Base-by-base conservation (phyloP, 2,329 filamentous ascomycete species). In the Pseudopithomyces chartarum region DNA sequence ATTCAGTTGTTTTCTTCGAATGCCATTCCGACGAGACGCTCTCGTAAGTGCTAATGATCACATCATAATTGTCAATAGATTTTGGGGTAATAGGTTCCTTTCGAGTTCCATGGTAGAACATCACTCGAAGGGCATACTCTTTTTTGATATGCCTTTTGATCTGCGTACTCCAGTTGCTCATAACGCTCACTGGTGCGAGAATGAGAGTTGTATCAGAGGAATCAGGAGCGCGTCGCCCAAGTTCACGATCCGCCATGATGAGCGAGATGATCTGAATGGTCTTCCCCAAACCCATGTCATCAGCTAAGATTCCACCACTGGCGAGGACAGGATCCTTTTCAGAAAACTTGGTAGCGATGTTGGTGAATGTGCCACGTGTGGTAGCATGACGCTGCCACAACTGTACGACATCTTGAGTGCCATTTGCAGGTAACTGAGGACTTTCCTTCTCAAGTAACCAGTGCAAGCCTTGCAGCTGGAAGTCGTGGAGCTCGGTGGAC, bases 251-350 rank as follows among this genome's bases (percentile, higher is more conserved):
- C 2, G 84, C 79, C 61, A 93, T 77, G 54, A 97, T 88, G 34
- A 96, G 78, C 52, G 90, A 90, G 64, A 97, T 94, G 46, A 92
- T 84, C 71, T 96, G 90, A 8, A 97, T 82, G 0, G 92, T 97
- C 78, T 96, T 96, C 22, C 92, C 92, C 5, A 97, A 78, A 3
- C 92, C 92, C 93, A 97, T 97, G 67, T 97, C 92, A 72, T 97
- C 92, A 1, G 92, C 91, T 8, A 97, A 82, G 48, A 97, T 92
- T 32, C 92, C 92, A 17, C 92, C 92, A 48, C 87, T 90, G 6
- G 90, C 86, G 20, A 96, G 81, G 0, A 78, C 74, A 0, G 91
- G 91, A 1, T 82, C 75, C 8, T 83, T 86, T 10, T 75, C 61
- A 1, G 86, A 83, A 70, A 87, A 93, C 51, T 87, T 87, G 0